A percentile compares a stretch with the other conserved stretches of the same genome.
These are phyloP conservation scores for Parascedosporium putredinis DNA, from an alignment of 2,329 filamentous ascomycete species.

Conservation along the genomic window DNA sequence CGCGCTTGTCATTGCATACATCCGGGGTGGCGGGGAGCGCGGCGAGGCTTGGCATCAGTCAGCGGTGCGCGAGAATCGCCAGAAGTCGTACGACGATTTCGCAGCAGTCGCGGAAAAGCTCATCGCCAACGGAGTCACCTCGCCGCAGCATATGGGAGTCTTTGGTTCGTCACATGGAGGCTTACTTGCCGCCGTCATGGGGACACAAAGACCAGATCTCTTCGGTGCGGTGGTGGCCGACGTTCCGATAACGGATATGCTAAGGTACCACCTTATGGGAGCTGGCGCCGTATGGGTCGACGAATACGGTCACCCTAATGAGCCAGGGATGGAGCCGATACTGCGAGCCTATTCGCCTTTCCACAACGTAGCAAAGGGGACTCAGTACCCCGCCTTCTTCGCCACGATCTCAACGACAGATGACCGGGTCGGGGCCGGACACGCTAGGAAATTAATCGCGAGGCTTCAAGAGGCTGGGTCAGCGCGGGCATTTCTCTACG, in stretches of 20 bases:
- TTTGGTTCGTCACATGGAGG: conserved; percentile 3
- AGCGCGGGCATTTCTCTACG: neutral
- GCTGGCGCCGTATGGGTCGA: conserved; percentile 1
- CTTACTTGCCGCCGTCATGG: neutral
- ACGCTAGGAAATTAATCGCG: neutral
- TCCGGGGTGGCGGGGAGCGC: conserved; percentile 5
- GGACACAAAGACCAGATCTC: conserved; percentile 3
- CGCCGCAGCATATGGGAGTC: neutral
- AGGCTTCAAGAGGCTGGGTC: neutral
- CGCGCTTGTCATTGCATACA: neutral
- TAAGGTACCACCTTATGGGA: conserved; percentile 1
- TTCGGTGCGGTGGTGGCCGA: conserved; percentile 6
- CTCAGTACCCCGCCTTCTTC: neutral
- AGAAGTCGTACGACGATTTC: conserved; percentile 7
- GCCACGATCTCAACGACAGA: conserved; percentile 2
- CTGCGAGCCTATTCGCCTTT: conserved; percentile 4
- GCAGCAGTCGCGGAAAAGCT: conserved; percentile 1
- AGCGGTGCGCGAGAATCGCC: neutral
- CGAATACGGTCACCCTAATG: conserved; percentile 3
- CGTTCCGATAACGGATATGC: conserved; percentile 6
- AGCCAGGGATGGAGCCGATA: neutral
- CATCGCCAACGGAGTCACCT: neutral
- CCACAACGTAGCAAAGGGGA: neutral
- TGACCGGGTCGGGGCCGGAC: conserved; percentile 2
- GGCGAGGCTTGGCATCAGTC: conserved; percentile 2